A percentile compares a stretch with the other conserved stretches of the same genome.
phyloP scores from a whole-genome alignment of 2,329 filamentous ascomycete species.

The Boeremia lycopersici region DNA sequence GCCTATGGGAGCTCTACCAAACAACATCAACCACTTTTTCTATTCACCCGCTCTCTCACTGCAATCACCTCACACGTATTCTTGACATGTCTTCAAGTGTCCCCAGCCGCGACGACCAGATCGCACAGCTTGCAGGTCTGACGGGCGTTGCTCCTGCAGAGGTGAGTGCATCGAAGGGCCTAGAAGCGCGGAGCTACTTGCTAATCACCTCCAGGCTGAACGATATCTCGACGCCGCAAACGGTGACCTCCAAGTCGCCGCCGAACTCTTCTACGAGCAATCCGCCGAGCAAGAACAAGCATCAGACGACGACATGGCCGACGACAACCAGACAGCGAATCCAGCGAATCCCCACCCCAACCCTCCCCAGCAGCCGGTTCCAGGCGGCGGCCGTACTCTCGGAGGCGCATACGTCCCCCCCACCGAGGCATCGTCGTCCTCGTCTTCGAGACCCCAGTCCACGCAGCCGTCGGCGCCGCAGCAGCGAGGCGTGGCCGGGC shows the following conservation, averaged over 20 bases:
- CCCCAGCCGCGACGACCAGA: slow-evolving; percentile 41
- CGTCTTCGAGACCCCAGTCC: slow-evolving; percentile 31
- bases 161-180: slow-evolving; percentile 37
- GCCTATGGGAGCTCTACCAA: slow-evolving; percentile 14
- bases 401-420: slow-evolving; percentile 44
- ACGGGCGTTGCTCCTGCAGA: slow-evolving; percentile 43
- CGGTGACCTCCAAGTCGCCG: slow-evolving; percentile 55
- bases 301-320: slow-evolving; percentile 44
- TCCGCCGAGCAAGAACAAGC: slow-evolving; percentile 29
- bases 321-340: slow-evolving; percentile 34
- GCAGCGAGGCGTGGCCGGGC: slow-evolving; percentile 33
- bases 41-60: neutral
- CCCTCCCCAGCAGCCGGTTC: slow-evolving; percentile 29
- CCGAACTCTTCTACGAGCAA: slow-evolving; percentile 53
- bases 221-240: slow-evolving; percentile 51
- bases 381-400: slow-evolving; percentile 46
- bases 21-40: slow-evolving; percentile 11
- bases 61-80: neutral
- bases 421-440: slow-evolving; percentile 32
- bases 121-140: slow-evolving; percentile 44
- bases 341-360: slow-evolving; percentile 25
- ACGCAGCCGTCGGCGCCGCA: slow-evolving; percentile 35
- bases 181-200: slow-evolving; percentile 31
- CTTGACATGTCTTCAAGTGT: slow-evolving; percentile 41
- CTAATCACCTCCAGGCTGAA: slow-evolving; percentile 50